phyloP scores from a whole-genome alignment of 345 rosid genomes.

The Eutrema heterophyllum region DNA sequence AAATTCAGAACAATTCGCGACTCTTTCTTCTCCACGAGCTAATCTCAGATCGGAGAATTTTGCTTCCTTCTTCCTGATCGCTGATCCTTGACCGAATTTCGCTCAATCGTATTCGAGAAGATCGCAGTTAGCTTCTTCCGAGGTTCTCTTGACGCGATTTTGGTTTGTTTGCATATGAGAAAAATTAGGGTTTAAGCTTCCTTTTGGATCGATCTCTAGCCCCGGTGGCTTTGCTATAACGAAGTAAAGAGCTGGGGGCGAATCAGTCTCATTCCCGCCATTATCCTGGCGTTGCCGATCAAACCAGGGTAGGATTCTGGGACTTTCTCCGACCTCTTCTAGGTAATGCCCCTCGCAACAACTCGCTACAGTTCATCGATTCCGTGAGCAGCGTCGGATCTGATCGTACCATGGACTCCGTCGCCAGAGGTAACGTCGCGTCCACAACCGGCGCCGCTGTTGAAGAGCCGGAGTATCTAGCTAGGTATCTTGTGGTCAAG shows the following conservation, averaged over 20 bases:
- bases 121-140: not conserved
- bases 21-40: slow-evolving; percentile 4
- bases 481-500: slow-evolving; percentile 76
- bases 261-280: slow-evolving; percentile 82
- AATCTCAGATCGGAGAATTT: slow-evolving; percentile 7
- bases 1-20: slow-evolving; percentile 12
- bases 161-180: not conserved
- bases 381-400: slow-evolving; percentile 36
- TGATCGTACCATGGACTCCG: slow-evolving; percentile 49
- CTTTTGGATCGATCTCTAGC: slow-evolving; percentile 1
- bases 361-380: slow-evolving; percentile 48
- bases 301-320: slow-evolving; percentile 66
- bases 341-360: slow-evolving; percentile 56
- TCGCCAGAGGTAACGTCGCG: slow-evolving; percentile 18
- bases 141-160: not conserved
- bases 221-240: slow-evolving; percentile 31
- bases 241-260: slow-evolving; percentile 82
- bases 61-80: not conserved
- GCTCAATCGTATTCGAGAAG: not conserved
- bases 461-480: slow-evolving; percentile 93
- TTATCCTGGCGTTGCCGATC: slow-evolving; percentile 44
- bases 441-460: slow-evolving; percentile 31
- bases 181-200: slow-evolving; percentile 33
- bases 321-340: slow-evolving; percentile 46
- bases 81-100: not conserved